Conservation (phyloP, 371 early-diverging fungal species). For the Apophysomyces trapeziformis region DNA sequence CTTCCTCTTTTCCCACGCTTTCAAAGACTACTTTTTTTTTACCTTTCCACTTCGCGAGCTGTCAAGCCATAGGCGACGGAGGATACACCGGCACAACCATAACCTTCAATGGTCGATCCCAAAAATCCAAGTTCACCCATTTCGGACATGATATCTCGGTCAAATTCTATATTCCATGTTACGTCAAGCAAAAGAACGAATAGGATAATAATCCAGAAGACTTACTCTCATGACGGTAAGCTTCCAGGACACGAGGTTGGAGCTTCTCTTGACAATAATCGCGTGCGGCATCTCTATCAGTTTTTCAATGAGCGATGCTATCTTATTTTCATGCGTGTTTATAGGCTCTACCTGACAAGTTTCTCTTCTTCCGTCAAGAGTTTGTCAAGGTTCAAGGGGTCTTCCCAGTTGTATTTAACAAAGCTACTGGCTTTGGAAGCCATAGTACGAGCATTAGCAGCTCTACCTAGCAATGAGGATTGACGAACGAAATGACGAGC, state of each 20-base stretch:
- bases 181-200: background rate
- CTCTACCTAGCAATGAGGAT: constrained; percentile 1
- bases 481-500: constrained; percentile 25
- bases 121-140: constrained; percentile 96
- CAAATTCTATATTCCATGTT: constrained; percentile 62
- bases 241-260: constrained; percentile 83
- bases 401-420: constrained; percentile 93
- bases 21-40: constrained; percentile 2
- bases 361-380: constrained; percentile 91
- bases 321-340: no score
- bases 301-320: background rate
- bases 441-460: constrained; percentile 37
- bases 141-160: constrained; percentile 89
- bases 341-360: constrained; percentile 64
- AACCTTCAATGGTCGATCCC: constrained; percentile 96
- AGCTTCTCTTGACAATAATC: constrained; percentile 91
- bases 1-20: background rate
- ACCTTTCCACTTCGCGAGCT: constrained; percentile 95
- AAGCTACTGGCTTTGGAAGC: constrained; percentile 58
- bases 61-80: constrained; percentile 96
- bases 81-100: constrained; percentile 97
- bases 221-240: constrained; percentile 87
- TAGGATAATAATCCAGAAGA: background rate
- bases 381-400: constrained; percentile 85
- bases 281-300: constrained; percentile 76